Percentiles rank a stretch among this genome's conserved stretches.
These are phyloP conservation scores for Bryoerythrophyllum caledonicum DNA, from an alignment of 225 moss, liverwort and hornwort genomes.

Conservation along the genomic window DNA sequence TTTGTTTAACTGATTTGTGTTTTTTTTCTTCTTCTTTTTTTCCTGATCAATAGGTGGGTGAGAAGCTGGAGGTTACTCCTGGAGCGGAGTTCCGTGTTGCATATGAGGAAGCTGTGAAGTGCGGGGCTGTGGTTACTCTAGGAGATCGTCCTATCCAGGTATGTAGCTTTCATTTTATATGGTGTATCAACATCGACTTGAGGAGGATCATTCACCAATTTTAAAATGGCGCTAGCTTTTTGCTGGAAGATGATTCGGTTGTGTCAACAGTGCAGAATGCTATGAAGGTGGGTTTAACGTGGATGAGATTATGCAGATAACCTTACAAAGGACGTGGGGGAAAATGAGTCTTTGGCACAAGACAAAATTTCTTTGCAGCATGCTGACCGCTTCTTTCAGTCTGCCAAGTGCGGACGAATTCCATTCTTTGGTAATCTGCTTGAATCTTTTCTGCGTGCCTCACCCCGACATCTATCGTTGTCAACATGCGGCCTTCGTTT, in stretches of 20 bases:
- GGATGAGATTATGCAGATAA: conserved; percentile 34
- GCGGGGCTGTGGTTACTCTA: conserved; percentile 59
- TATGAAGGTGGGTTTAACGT: neutral
- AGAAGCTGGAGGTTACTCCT: conserved; percentile 70
- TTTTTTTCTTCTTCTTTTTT: neutral
- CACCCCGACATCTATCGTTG: neutral
- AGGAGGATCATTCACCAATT: neutral
- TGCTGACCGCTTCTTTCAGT: conserved; percentile 47
- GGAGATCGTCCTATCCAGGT: conserved; percentile 89
- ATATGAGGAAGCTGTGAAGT: conserved; percentile 65
- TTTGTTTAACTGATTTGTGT: neutral
- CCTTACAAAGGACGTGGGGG: conserved; percentile 73
- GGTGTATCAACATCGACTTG: neutral
- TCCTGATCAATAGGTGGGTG: conserved; percentile 49
- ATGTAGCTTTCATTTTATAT: conserved; percentile 3
- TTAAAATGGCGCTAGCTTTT: neutral
- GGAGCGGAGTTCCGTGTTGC: conserved; percentile 79
- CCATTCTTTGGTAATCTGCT: conserved; percentile 50
- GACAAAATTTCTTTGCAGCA: conserved; percentile 44
- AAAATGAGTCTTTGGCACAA: conserved; percentile 68
- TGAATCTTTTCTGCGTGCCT: conserved; percentile 13
- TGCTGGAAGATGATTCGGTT: conserved; percentile 8
- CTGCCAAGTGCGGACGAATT: conserved; percentile 72
- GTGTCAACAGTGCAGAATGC: neutral
- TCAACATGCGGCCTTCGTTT: neutral